These are phyloP conservation scores for Serpula lacrymans DNA, from an alignment of 768 basidiomycete species.

Conservation along the genomic window DNA sequence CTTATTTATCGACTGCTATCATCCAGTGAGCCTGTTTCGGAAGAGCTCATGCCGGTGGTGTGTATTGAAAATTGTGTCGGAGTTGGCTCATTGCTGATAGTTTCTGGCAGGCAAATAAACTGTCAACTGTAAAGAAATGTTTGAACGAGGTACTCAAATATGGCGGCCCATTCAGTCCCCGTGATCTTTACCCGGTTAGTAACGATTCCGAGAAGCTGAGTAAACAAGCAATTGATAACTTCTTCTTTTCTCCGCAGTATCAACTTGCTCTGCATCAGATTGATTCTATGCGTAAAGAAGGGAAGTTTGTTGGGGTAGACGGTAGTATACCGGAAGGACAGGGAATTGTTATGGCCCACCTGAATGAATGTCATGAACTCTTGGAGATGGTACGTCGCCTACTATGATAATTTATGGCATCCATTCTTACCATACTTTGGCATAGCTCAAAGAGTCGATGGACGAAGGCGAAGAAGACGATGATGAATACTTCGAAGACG, in stretches of 20 bases:
- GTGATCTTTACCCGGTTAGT: conserved; percentile 90
- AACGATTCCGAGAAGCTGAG: too few species aligned
- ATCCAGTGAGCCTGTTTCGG: conserved; percentile 94
- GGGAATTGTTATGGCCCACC: conserved; percentile 91
- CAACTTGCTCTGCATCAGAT: conserved; percentile 95
- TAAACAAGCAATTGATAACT: neutral
- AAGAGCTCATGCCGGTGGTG: conserved; percentile 96
- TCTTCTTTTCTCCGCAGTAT: conserved; percentile 51
- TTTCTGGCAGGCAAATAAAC: conserved; percentile 79
- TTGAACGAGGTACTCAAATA: conserved; percentile 94
- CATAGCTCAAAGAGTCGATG: conserved; percentile 84
- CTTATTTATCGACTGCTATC: conserved; percentile 91
- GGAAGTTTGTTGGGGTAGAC: conserved; percentile 86
- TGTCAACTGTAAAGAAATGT: conserved; percentile 95
- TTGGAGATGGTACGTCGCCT: conserved; percentile 76
- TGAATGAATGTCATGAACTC: conserved; percentile 95
- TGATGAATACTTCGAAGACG: conserved; percentile 52
- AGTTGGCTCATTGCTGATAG: neutral
- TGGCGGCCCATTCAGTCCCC: conserved; percentile 87
- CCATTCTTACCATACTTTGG: neutral
- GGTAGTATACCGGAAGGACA: conserved; percentile 94
- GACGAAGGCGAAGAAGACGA: conserved; percentile 61
- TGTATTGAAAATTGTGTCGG: conserved; percentile 18
- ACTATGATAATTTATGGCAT: neutral
- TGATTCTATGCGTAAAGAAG: conserved; percentile 88